Evolutionary conservation across 768 basidiomycete species (phyloP).

Genomic region (Lyophyllum atratum): DNA sequence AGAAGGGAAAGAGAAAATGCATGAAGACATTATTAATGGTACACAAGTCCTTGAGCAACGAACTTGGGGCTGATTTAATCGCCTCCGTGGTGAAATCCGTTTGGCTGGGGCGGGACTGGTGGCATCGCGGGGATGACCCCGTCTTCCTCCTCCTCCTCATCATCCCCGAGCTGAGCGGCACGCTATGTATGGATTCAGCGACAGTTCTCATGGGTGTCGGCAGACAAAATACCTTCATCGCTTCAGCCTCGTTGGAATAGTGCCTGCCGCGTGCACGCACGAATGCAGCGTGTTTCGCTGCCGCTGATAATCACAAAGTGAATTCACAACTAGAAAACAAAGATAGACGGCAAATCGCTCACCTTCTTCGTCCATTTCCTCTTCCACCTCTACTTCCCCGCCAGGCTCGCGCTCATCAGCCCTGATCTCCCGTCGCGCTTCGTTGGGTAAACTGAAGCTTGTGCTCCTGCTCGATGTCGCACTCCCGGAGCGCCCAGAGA

Average conservation of each 20-base stretch:
- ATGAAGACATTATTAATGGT: conserved; percentile 1
- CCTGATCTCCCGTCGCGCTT: conserved; percentile 62
- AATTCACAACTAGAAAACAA: not conserved
- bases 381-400: conserved; percentile 72
- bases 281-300: conserved; percentile 81
- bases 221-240: conserved; percentile 71
- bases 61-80: conserved; percentile 1
- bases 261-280: conserved; percentile 80
- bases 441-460: conserved; percentile 78
- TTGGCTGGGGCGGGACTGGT: conserved; percentile 18
- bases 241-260: conserved; percentile 90
- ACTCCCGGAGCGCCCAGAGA: conserved; percentile 59
- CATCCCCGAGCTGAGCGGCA: conserved; percentile 62
- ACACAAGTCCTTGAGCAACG: not conserved
- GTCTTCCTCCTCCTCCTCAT: conserved; percentile 57
- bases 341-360: conserved; percentile 24
- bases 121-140: conserved; percentile 2
- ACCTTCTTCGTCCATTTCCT: conserved; percentile 93
- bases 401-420: conserved; percentile 58
- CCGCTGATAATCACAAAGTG: conserved; percentile 47
- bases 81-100: conserved; percentile 26
- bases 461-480: conserved; percentile 77
- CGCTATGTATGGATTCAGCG: conserved; percentile 41
- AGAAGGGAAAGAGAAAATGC: not conserved
- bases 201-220: not conserved